Evolutionary conservation across 805 yeast species (phyloP).

Genomic region (Saturnispora mendoncae): DNA sequence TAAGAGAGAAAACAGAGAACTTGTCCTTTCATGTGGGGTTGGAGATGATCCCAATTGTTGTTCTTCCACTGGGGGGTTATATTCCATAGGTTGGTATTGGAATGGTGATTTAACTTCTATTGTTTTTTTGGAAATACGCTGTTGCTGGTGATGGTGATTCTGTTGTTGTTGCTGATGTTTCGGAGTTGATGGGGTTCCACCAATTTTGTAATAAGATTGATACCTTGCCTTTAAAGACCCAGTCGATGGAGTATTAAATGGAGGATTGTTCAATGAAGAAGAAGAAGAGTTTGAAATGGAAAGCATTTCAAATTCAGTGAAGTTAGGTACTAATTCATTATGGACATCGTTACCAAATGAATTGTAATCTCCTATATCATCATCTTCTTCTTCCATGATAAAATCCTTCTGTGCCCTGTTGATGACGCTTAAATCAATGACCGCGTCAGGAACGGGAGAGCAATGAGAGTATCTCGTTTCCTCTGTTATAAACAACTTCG

Average conservation of each 20-base stretch:
- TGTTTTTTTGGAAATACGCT: too few relatives aligned
- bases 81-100: constrained; percentile 26
- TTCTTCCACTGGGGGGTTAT: constrained; percentile 26
- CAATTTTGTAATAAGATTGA: constrained; percentile 25
- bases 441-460: constrained; percentile 24
- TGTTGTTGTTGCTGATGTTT: constrained; percentile 5
- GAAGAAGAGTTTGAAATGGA: constrained; percentile 16
- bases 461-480: not conserved
- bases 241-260: constrained; percentile 18
- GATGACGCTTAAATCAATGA: constrained; percentile 29
- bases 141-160: too few relatives aligned
- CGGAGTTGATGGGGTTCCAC: constrained; percentile 17
- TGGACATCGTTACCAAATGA: too few relatives aligned
- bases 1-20: not conserved
- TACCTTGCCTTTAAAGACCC: constrained; percentile 26
- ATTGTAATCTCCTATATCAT: not conserved
- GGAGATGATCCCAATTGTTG: not conserved
- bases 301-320: constrained; percentile 18
- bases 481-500: constrained; percentile 1
- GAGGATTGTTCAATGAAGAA: constrained; percentile 16
- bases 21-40: constrained; percentile 1
- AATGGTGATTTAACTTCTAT: constrained; percentile 22
- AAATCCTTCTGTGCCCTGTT: constrained; percentile 11
- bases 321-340: constrained; percentile 11
- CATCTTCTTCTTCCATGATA: constrained; percentile 2